These are phyloP conservation scores for Ettlia oleoabundans DNA, from an alignment of 139 green algal genomes.

Conservation along the genomic window DNA sequence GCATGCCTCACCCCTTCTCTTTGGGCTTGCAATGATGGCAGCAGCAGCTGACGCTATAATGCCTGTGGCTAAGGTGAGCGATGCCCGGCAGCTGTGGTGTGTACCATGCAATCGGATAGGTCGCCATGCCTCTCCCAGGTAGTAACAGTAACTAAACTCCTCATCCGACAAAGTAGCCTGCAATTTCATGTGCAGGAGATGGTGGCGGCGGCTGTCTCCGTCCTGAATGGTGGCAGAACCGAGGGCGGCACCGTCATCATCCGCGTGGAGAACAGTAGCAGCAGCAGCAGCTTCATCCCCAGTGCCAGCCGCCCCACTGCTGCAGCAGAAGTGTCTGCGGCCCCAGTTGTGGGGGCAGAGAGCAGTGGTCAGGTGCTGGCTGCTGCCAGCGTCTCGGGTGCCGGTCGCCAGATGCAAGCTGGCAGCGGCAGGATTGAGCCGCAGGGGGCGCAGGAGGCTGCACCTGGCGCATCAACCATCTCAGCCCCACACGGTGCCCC, in stretches of 20 bases:
- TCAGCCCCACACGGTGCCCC: background rate
- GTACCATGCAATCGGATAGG: no score
- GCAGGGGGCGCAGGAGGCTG: background rate
- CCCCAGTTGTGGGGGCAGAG: background rate
- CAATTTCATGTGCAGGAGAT: background rate
- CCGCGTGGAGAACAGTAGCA: no score
- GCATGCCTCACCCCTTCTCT: background rate
- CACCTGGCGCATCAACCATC: background rate
- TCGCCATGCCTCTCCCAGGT: no score
- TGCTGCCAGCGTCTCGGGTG: background rate
- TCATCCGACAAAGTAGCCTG: no score
- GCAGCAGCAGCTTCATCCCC: background rate
- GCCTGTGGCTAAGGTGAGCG: background rate
- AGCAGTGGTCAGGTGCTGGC: background rate
- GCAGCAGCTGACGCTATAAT: background rate
- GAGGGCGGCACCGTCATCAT: background rate
- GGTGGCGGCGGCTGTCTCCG: background rate
- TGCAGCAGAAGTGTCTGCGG: no score
- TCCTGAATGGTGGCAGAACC: background rate
- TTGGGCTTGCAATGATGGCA: background rate
- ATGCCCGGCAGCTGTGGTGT: no score
- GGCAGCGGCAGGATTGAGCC: background rate
- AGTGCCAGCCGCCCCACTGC: background rate
- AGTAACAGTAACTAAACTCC: no score
- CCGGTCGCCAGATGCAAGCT: background rate